Evolutionary conservation across 31 red algal species (phyloP).

Genomic region (Bonnemaisonia californica): DNA sequence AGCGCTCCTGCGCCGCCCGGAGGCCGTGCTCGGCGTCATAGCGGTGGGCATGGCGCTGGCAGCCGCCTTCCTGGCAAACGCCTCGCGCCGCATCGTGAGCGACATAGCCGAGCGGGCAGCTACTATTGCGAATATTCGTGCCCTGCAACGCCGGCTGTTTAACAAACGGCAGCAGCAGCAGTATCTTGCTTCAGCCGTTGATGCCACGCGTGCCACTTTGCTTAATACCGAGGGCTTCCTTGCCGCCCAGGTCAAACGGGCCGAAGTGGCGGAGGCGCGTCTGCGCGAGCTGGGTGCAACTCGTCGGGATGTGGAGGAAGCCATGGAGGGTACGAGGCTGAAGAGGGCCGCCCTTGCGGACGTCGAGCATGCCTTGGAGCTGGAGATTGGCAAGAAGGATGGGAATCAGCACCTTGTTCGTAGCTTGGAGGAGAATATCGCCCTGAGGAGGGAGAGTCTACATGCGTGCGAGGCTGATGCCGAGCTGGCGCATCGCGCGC

Average conservation of each 20-base stretch:
- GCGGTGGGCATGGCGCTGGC: conserved; percentile 6
- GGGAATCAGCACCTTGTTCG: background rate
- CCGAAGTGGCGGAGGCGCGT: background rate
- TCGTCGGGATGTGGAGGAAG: conserved; percentile 3
- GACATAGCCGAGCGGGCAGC: background rate
- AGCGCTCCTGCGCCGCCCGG: conserved; percentile 2
- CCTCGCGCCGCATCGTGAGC: background rate
- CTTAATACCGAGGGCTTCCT: conserved; percentile 4
- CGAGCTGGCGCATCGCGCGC: background rate
- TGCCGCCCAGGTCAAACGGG: conserved; percentile 9
- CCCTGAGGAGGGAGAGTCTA: background rate
- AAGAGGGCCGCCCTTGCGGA: conserved; percentile 6
- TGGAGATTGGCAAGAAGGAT: background rate
- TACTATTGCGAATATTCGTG: background rate
- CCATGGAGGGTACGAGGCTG: background rate
- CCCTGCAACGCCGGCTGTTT: background rate
- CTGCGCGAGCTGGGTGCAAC: background rate
- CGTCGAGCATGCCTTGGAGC: conserved; percentile 4
- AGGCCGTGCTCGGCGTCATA: conserved; percentile 10
- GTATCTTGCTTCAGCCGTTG: conserved; percentile 24
- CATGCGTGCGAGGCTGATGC: background rate
- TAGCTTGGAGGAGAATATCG: background rate
- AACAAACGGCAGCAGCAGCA: background rate
- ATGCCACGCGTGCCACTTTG: conserved; percentile 15
- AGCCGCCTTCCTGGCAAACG: background rate